Evolutionary conservation across 169 alveolate species (phyloP).

Genomic region (Plasmodium coatneyi): DNA sequence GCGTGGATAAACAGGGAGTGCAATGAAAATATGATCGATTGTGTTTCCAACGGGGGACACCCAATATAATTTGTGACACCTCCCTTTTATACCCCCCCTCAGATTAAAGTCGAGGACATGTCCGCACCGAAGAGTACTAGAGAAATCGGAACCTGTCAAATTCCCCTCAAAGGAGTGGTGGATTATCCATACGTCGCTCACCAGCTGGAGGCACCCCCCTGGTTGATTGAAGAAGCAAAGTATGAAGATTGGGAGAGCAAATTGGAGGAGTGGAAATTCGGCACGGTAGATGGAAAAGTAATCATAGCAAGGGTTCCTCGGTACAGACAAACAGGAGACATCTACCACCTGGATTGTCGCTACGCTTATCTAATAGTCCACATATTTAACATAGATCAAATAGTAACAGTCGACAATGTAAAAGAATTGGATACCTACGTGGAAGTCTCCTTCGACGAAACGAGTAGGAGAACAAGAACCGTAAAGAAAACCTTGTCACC

Average conservation of each 20-base stretch:
- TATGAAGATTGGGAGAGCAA: slow-evolving; percentile 82
- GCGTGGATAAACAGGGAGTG: not conserved
- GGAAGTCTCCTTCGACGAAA: slow-evolving; percentile 79
- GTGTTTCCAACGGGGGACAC: not conserved
- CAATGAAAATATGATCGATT: not conserved
- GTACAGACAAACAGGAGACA: slow-evolving; percentile 79
- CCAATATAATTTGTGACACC: not conserved
- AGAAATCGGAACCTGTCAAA: slow-evolving; percentile 77
- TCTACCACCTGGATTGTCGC: slow-evolving; percentile 34
- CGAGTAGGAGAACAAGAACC: slow-evolving; percentile 76
- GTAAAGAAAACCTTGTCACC: slow-evolving; percentile 79
- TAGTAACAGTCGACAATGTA: slow-evolving; percentile 76
- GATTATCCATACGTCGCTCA: slow-evolving; percentile 81
- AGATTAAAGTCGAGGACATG: slow-evolving; percentile 82
- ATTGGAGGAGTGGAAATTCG: slow-evolving; percentile 78
- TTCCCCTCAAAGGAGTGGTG: slow-evolving; percentile 80
- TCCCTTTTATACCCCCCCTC: not conserved
- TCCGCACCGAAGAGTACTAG: slow-evolving; percentile 80
- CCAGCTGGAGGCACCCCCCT: slow-evolving; percentile 74
- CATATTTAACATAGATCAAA: slow-evolving; percentile 78
- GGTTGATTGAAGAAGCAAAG: slow-evolving; percentile 81
- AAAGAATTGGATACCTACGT: slow-evolving; percentile 77
- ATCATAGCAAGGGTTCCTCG: slow-evolving; percentile 77
- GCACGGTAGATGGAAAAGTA: slow-evolving; percentile 78
- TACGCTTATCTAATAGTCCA: slow-evolving; percentile 76